Evolutionary conservation across 2,329 filamentous ascomycete genomes (phyloP).

Genomic region (Nothopassalora personata): DNA sequence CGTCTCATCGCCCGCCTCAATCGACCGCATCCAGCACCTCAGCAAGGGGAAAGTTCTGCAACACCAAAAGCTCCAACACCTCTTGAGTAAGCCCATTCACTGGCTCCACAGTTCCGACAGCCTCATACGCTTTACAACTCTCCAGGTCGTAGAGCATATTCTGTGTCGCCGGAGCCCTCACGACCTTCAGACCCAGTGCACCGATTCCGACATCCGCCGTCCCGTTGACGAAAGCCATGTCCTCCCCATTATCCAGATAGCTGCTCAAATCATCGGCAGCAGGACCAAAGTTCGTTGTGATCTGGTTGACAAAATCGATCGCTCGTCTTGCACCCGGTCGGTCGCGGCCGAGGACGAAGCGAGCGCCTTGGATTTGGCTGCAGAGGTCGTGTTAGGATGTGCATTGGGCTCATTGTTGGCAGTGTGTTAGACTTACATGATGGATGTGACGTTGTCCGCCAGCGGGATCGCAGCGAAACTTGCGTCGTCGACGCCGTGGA

Average conservation of each 20-base stretch:
- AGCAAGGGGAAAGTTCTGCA: not conserved
- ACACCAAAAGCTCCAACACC: not conserved
- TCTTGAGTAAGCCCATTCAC: not conserved
- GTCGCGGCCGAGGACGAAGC: not conserved
- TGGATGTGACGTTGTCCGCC: too few relatives aligned
- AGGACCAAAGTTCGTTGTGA: not conserved
- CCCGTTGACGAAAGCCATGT: not conserved
- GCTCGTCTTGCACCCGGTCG: not conserved
- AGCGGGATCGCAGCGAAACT: too few relatives aligned
- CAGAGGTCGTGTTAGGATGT: too few relatives aligned
- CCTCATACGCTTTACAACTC: not conserved
- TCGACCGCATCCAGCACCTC: not conserved
- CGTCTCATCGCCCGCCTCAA: too few relatives aligned
- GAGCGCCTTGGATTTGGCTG: not conserved
- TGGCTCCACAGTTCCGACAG: not conserved
- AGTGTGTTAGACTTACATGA: too few relatives aligned
- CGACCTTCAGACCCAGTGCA: not conserved
- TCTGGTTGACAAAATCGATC: not conserved
- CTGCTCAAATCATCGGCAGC: not conserved
- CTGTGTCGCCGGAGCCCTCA: not conserved
- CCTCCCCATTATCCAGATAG: not conserved
- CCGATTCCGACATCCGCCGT: not conserved
- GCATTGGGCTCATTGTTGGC: too few relatives aligned
- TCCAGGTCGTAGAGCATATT: not conserved
- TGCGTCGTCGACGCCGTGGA: too few relatives aligned